Conservation (phyloP, 2,329 filamentous ascomycete species). For the Samsoniella hepiali region DNA sequence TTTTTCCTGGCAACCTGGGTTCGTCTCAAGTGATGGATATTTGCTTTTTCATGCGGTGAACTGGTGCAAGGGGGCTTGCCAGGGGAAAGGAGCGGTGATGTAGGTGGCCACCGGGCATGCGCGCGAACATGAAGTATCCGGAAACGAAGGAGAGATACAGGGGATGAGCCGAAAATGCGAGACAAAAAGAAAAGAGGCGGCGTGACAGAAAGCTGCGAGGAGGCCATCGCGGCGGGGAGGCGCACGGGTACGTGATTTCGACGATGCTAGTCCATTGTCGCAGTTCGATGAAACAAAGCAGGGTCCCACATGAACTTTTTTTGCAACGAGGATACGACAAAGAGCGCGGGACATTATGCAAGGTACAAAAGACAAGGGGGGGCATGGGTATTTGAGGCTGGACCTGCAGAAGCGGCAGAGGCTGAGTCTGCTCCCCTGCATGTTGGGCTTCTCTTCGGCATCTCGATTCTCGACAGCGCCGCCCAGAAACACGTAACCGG, state of each 20-base stretch:
- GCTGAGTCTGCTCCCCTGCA: neutral
- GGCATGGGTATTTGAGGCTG: neutral
- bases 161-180: neutral
- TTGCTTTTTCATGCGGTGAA: too few relatives aligned
- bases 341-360: too few relatives aligned
- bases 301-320: neutral
- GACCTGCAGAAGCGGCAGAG: neutral
- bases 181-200: neutral
- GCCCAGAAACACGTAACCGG: neutral
- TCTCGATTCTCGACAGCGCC: too few relatives aligned
- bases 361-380: too few relatives aligned
- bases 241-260: neutral
- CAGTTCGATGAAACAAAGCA: neutral
- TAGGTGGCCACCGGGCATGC: neutral
- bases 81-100: neutral
- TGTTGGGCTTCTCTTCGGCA: neutral
- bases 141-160: neutral
- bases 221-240: neutral
- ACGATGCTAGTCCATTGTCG: neutral
- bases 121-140: neutral
- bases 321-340: neutral
- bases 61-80: too few relatives aligned
- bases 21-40: too few relatives aligned
- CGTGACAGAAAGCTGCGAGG: neutral
- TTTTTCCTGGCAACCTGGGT: neutral